A percentile compares a stretch with the other conserved stretches of the same genome.
Conservation (phyloP, 768 basidiomycete species). For the Heimioporus sp. region DNA sequence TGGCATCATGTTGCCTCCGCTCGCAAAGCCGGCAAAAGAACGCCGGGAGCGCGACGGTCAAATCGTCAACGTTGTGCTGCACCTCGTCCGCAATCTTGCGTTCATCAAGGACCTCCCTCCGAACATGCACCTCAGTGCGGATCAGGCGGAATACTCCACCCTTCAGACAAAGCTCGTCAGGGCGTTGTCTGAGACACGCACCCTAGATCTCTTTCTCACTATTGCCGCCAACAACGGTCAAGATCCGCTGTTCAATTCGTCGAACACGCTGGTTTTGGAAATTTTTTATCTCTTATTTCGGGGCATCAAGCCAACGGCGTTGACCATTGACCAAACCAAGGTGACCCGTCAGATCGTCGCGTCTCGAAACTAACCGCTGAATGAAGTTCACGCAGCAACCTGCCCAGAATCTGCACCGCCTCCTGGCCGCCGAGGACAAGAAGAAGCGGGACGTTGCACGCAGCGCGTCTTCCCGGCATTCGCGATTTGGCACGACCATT, state of each 20-base stretch:
- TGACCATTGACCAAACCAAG: conserved; percentile 62
- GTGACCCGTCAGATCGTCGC: conserved; percentile 33
- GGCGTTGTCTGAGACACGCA: conserved; percentile 66
- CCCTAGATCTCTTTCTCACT: conserved; percentile 77
- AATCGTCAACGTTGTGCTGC: conserved; percentile 83
- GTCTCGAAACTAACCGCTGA: conserved; percentile 5
- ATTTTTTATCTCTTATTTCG: conserved; percentile 90
- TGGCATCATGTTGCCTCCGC: conserved; percentile 71
- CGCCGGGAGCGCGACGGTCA: conserved; percentile 79
- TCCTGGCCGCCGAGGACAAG: conserved; percentile 76
- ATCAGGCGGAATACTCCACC: conserved; percentile 74
- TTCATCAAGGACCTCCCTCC: conserved; percentile 86
- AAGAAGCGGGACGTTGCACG: conserved; percentile 55
- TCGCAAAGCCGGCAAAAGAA: conserved; percentile 68
- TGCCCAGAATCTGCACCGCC: conserved; percentile 61
- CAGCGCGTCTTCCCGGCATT: conserved; percentile 75
- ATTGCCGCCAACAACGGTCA: conserved; percentile 75
- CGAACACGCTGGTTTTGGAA: conserved; percentile 90
- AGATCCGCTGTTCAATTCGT: conserved; percentile 78
- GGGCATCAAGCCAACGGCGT: conserved; percentile 62
- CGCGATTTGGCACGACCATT: conserved; percentile 95
- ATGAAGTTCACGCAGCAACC: conserved; percentile 52
- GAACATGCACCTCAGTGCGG: conserved; percentile 68
- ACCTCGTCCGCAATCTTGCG: conserved; percentile 89
- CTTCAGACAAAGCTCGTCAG: conserved; percentile 78